Conservation (phyloP, 139 green algal species). For the Coelastrella sp. region DNA sequence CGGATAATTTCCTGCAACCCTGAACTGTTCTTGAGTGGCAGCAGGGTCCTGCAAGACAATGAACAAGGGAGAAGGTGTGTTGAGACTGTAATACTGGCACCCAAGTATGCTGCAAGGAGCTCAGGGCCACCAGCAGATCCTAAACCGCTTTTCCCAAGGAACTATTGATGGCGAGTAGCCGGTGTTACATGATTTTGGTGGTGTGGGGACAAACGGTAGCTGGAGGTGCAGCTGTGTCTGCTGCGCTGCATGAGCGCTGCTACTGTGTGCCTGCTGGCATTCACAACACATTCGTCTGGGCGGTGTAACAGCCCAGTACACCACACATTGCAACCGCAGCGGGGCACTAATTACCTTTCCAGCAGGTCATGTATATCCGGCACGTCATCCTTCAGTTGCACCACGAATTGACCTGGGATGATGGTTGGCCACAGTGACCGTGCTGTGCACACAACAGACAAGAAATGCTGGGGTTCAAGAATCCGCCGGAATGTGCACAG, state of each 20-base stretch:
- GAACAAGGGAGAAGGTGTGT: not conserved
- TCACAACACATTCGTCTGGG: too few species aligned
- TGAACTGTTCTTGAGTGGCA: not conserved
- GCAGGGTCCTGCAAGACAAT: slow-evolving; percentile 19
- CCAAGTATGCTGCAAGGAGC: not conserved
- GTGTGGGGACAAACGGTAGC: too few species aligned
- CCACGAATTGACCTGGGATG: slow-evolving; percentile 48
- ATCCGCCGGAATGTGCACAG: not conserved
- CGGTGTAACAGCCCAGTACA: too few species aligned
- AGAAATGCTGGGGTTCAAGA: too few species aligned
- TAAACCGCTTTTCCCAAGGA: too few species aligned
- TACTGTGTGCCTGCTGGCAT: too few species aligned
- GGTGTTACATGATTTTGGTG: too few species aligned
- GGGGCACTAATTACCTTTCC: not conserved
- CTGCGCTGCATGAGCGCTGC: not conserved
- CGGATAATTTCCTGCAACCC: slow-evolving; percentile 30
- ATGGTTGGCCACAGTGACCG: not conserved
- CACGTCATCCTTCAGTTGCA: slow-evolving; percentile 26
- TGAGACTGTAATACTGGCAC: not conserved
- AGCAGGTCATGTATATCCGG: not conserved
- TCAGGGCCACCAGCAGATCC: not conserved
- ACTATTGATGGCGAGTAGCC: too few species aligned
- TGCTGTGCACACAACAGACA: not conserved
- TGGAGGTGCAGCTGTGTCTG: not conserved
- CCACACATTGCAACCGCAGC: too few species aligned